A percentile compares a stretch with the other conserved stretches of the same genome.
These are phyloP conservation scores for Euryodendron excelsum DNA, from an alignment of 148 eudicot species.

Conservation along the genomic window DNA sequence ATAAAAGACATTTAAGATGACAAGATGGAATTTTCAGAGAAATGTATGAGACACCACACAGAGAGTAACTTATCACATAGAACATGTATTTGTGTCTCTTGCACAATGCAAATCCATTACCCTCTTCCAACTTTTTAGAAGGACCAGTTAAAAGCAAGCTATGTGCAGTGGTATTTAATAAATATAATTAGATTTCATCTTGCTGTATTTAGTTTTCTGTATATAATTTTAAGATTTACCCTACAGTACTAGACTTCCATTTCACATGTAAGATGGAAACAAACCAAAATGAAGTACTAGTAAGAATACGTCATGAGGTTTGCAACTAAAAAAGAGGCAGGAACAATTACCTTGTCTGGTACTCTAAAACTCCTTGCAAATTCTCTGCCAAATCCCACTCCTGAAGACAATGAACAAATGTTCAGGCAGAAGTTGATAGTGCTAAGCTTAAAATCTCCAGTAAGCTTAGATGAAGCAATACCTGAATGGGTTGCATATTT, in stretches of 20 bases:
- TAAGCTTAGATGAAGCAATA: conserved; percentile 19
- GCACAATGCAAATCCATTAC: not conserved
- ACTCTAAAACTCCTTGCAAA: conserved; percentile 83
- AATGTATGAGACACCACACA: not conserved
- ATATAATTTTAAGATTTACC: too few relatives aligned
- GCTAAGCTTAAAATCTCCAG: not conserved
- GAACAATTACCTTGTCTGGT: conserved; percentile 74
- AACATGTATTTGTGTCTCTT: not conserved
- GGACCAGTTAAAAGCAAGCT: not conserved
- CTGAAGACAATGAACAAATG: conserved; percentile 31
- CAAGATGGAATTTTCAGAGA: not conserved
- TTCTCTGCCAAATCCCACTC: conserved; percentile 97
- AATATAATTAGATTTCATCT: not conserved
- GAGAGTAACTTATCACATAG: not conserved
- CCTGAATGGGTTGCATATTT: conserved; percentile 92
- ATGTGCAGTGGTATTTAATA: not conserved
- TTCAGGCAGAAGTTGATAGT: conserved; percentile 5
- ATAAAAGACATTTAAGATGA: not conserved
- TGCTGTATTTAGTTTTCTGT: not conserved
- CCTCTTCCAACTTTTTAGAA: not conserved
- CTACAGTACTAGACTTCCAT: too few relatives aligned
- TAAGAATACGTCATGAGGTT: not conserved
- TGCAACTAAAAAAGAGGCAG: not conserved
- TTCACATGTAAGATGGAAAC: not conserved
- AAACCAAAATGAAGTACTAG: not conserved